Evolutionary conservation across 179 eudicot species (phyloP).

Genomic region (Sideroxylon spinosum): DNA sequence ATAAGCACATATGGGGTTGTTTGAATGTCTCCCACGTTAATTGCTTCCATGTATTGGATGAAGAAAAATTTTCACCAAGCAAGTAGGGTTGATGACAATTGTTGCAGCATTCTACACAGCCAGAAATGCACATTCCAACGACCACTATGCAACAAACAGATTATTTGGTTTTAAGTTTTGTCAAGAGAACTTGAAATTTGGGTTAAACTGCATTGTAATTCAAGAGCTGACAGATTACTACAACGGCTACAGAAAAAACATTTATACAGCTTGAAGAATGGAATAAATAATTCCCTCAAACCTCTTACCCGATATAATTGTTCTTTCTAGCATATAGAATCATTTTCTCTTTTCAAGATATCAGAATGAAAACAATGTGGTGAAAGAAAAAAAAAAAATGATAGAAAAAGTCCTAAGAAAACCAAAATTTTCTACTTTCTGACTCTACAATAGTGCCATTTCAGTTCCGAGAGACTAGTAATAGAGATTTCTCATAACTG

Average conservation of each 20-base stretch:
- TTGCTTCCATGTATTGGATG: no score
- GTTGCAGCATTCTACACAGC: no score
- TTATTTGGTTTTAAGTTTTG: slow-evolving; percentile 5
- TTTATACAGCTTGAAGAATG: slow-evolving; percentile 10
- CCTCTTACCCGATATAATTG: slow-evolving; percentile 9
- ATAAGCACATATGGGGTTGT: no score
- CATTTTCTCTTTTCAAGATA: neutral
- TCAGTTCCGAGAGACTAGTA: neutral
- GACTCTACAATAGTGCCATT: slow-evolving; percentile 18
- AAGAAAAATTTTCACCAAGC: no score
- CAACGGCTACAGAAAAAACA: slow-evolving; percentile 15
- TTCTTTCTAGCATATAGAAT: slow-evolving; percentile 11
- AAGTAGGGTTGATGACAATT: no score
- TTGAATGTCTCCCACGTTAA: no score
- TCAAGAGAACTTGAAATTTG: neutral
- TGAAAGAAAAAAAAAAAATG: neutral
- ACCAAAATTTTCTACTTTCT: slow-evolving; percentile 27
- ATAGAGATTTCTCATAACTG: neutral
- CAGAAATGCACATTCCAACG: no score
- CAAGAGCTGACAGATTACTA: slow-evolving; percentile 13
- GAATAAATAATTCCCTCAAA: neutral
- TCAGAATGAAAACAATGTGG: neutral
- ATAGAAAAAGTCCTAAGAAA: neutral
- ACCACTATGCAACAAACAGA: neutral
- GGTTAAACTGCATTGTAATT: neutral